Base-by-base conservation (phyloP, 176 grass and related monocot species). In the Rhynchospora breviuscula region DNA sequence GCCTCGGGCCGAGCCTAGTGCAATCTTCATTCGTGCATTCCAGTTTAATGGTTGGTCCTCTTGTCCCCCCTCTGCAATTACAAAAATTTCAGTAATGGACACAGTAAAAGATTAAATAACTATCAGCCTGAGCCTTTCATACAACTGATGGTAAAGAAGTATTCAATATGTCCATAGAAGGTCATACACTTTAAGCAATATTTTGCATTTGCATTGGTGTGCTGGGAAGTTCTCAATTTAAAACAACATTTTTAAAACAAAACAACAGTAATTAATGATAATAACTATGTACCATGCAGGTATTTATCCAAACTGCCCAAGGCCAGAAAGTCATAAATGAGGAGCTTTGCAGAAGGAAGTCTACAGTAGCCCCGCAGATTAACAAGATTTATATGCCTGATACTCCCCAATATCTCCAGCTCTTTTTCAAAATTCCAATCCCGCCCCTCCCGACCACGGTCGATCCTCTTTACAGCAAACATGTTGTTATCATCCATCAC, bases 1-100 rank as follows among this genome's bases (percentile, higher is more conserved):
- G 0, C 96, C 96, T 64, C 93, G 63, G 15, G 96, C 96, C 0
- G 96, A 95, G 0, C 96, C 96, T 14, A 95, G 80, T 57, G 89
- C 96, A 1, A 99, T 99, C 68, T 95, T 99, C 96, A 99, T 99
- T 0, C 93, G 89, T 0, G 96, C 96, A 23, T 99, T 99, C 96
- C 96, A 99, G 47, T 99, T 99, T 84, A 99, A 69, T 12, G 91
- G 88, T 53, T 95, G 89, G 15, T 95, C 88, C 31, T 95, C 93
- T 79, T 95, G 91, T 2, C 76, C 93, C 54, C 91, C 82, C 59
- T 94, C 96, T 99, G 89, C 70, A 53, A 79, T 73, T 31, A 48
- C 40, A 18, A 59, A 54, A 26, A 66, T 1, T 44, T 8, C 0
- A 4, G 19, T 6, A 57, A 45, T 52, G 78, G 58, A 62, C 6